Evolutionary conservation across 225 moss, liverwort and hornwort species (phyloP), one percentile per base, ranked within the genome.

Genomic region (Straminergon stramineum): DNA sequence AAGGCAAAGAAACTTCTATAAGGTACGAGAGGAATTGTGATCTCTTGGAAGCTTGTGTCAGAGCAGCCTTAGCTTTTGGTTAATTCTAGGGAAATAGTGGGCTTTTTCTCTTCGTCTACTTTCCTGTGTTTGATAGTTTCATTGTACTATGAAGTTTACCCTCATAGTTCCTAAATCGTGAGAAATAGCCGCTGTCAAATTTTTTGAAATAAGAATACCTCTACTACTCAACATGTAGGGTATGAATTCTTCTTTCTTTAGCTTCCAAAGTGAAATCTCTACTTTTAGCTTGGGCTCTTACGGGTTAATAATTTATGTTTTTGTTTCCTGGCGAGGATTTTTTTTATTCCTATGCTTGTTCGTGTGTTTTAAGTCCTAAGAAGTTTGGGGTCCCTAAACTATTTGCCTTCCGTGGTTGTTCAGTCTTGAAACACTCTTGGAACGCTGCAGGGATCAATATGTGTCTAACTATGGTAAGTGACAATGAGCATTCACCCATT

Each of bases 381-480:
- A 64, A 86, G 18, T 56, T 53, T 80, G 51, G 4, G 60, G 16
- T 81, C 41, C n/a, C 45, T 64, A 90, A 82, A 20, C 20, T 84
- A 32, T 75, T 77, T 91, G 55, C 35, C 48, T 73, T 84, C 11
- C 64, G 28, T 90, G 88, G 76, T 91, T 88, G 69, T 73, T 31
- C 94, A 99, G 99, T 90, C 93, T 95, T 91, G 97, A 96, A 62
- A 95, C 92, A n/a, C 97, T 99, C 75, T 91, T 99, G 90, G 96
- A 97, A 92, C 96, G 90, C 91, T 99, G 97, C 91, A 95, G 99
- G 89, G 97, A 97, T 87, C 99, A 94, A 81, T 97, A 96, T 87
- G 95, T 99, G 78, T 99, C 99, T 83, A 95, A 99, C 85, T 99
- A 97, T 97, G 99, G 99, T 99, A 92, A 91, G 94, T 84, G 87